Base-by-base conservation (phyloP, 371 early-diverging fungal genomes). In the Lichtheimia ornata region DNA sequence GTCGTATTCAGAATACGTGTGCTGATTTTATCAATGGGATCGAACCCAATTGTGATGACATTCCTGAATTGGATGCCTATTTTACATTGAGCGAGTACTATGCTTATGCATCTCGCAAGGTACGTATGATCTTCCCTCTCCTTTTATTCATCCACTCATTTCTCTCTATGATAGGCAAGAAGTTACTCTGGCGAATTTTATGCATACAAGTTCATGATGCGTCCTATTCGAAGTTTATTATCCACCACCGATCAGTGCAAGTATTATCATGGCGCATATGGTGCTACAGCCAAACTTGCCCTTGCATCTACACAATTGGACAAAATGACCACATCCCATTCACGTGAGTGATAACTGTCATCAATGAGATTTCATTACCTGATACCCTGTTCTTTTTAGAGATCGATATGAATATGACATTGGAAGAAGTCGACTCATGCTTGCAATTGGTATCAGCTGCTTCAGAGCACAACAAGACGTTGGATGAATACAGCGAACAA, bases 21-120 rank as follows among this genome's bases (percentile, higher is more conserved):
- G 52, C 56, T 2, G 63, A 67, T 0, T 59, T 72, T 27, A 25
- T 77, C 9, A 61, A 69, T 43, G 17, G 40, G 0, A 13, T 59
- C 14, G 15, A 62, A 13, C 70, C 70, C 2, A 20, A 60, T 49
- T 18, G 54, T 11, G 14, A 64, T 3, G 53, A 76, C 27, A 9
- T 71, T 7, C 14, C 54, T 11, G 74, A 72, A 52, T 51, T 76
- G 50, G 71, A 71, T 25, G 64, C 71, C 12, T 77, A 76, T 44
- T 72, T 77, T 27, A 56, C 65, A 1, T 20, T 77, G 7, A 76
- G 78, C 44, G 76, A 81, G 49, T 81, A 75, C 50, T 64, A 58
- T 55, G 74, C 77, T 11, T 77, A 74, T 50, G 62, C 62, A 1
- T 66, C 79, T 3, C 60, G 69, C 45, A 79, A 79, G 61, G 73